phyloP scores from a whole-genome alignment of 1,139 yeast genomes.

The Saccharomycopsis phalli region DNA sequence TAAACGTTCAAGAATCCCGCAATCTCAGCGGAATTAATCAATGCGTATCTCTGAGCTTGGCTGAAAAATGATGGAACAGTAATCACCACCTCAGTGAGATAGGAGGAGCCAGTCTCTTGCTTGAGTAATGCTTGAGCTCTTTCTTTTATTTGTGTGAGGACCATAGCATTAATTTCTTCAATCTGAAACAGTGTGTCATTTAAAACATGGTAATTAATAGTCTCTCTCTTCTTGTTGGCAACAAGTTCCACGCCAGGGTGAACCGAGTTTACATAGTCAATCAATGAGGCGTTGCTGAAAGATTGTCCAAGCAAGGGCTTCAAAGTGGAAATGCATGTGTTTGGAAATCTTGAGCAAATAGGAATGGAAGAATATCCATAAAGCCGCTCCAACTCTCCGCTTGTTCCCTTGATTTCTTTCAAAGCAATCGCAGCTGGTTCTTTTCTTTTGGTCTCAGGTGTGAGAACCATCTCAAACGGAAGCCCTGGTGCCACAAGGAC shows the following conservation, averaged over 20 bases:
- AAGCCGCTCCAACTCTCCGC: slow-evolving; percentile 52
- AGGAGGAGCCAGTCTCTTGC: slow-evolving; percentile 32
- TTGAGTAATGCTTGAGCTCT: slow-evolving; percentile 52
- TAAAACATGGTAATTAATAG: slow-evolving; percentile 50
- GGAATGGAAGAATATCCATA: slow-evolving; percentile 75
- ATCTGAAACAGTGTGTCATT: slow-evolving; percentile 34
- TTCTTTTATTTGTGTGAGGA: slow-evolving; percentile 50
- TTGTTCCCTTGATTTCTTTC: slow-evolving; percentile 33
- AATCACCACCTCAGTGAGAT: slow-evolving; percentile 56
- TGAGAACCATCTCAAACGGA: slow-evolving; percentile 76
- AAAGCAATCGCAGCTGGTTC: slow-evolving; percentile 74
- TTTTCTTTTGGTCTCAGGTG: slow-evolving; percentile 87
- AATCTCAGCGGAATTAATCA: slow-evolving; percentile 62
- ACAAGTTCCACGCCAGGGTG: slow-evolving; percentile 58
- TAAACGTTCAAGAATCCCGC: slow-evolving; percentile 62
- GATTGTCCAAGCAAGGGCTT: slow-evolving; percentile 63
- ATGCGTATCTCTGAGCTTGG: slow-evolving; percentile 59
- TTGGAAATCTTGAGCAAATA: slow-evolving; percentile 67
- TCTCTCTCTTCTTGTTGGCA: slow-evolving; percentile 36
- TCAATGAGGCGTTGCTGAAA: slow-evolving; percentile 35
- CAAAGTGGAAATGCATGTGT: slow-evolving; percentile 53
- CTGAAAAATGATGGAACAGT: slow-evolving; percentile 70
- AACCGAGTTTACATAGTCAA: slow-evolving; percentile 35
- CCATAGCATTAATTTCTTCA: slow-evolving; percentile 86
- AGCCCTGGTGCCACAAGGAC: slow-evolving; percentile 86